These are phyloP conservation scores for Trematosphaeria pertusa DNA, from an alignment of 2,329 filamentous ascomycete genomes.

Conservation along the genomic window DNA sequence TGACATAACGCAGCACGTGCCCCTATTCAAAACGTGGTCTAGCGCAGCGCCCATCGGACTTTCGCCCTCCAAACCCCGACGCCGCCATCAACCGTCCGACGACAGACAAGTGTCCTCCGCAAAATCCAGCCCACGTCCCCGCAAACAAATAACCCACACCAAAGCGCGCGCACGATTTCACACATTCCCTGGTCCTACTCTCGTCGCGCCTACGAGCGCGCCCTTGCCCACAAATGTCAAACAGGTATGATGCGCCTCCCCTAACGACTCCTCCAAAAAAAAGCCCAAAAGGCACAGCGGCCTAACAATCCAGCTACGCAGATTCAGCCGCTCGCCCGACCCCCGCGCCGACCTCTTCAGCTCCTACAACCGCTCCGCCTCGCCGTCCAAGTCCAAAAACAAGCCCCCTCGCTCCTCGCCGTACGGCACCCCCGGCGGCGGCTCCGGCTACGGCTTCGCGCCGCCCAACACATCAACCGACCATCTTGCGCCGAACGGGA, in stretches of 20 bases:
- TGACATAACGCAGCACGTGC: slow-evolving; percentile 2
- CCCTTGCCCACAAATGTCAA: not conserved
- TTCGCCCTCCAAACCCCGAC: slow-evolving; percentile 9
- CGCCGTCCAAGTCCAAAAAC: slow-evolving; percentile 45
- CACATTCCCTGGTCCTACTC: not conserved
- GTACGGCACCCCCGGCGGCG: slow-evolving; percentile 24
- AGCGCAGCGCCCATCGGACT: slow-evolving; percentile 7
- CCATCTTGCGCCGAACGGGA: slow-evolving; percentile 1
- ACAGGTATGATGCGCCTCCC: not conserved
- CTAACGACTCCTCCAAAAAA: not conserved
- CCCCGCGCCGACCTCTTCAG: slow-evolving; percentile 50
- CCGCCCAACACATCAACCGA: slow-evolving; percentile 16
- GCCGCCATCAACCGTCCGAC: slow-evolving; percentile 13
- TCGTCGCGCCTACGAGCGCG: not conserved
- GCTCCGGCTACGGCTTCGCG: slow-evolving; percentile 39
- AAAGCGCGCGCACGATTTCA: too few relatives aligned
- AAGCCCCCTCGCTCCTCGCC: slow-evolving; percentile 29
- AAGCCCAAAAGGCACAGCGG: not conserved
- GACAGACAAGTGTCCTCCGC: slow-evolving; percentile 28
- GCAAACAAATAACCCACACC: not conserved
- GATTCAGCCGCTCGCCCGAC: slow-evolving; percentile 35
- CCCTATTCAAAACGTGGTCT: not conserved
- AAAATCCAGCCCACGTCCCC: slow-evolving; percentile 15
- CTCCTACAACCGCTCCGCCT: slow-evolving; percentile 47
- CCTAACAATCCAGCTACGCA: slow-evolving; percentile 6